A percentile compares a stretch with the other conserved stretches of the same genome.
Evolutionary conservation across 169 alveolate species (phyloP).

Genomic region (Plasmodium coatneyi): DNA sequence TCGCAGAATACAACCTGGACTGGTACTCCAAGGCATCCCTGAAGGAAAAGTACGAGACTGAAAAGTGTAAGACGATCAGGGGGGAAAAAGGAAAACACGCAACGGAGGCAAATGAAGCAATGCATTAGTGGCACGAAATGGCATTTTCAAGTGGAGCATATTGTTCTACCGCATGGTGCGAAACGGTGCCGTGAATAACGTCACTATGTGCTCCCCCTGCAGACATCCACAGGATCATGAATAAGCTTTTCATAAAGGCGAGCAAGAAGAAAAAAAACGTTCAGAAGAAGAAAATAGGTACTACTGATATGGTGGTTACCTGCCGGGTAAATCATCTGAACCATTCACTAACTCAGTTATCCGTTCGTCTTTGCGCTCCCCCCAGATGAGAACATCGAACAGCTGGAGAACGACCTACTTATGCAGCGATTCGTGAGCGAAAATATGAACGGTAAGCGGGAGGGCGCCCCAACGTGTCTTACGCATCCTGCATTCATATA

Average conservation of each 20-base stretch:
- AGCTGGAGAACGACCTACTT: constrained; percentile 41
- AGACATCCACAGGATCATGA: constrained; percentile 10
- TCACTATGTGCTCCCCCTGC: neutral
- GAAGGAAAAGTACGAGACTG: constrained; percentile 28
- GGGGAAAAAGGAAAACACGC: neutral
- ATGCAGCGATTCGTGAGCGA: constrained; percentile 47
- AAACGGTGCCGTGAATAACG: neutral
- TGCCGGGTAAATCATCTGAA: neutral
- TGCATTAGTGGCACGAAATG: neutral
- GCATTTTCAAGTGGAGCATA: neutral
- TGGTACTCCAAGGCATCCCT: constrained; percentile 36
- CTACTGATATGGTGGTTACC: neutral
- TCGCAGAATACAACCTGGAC: constrained; percentile 21
- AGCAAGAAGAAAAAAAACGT: neutral
- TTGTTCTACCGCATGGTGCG: neutral
- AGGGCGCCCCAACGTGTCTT: neutral
- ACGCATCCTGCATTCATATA: neutral
- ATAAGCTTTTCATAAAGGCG: neutral
- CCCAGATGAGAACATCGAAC: constrained; percentile 31
- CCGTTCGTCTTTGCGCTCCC: neutral
- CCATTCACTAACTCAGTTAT: neutral
- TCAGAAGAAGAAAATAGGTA: constrained; percentile 20
- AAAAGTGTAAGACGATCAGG: constrained; percentile 1
- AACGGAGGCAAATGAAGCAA: too few relatives aligned
- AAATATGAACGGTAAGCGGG: constrained; percentile 11